Conservation (phyloP, 2,329 filamentous ascomycete genomes). For the Talaromyces sp. region DNA sequence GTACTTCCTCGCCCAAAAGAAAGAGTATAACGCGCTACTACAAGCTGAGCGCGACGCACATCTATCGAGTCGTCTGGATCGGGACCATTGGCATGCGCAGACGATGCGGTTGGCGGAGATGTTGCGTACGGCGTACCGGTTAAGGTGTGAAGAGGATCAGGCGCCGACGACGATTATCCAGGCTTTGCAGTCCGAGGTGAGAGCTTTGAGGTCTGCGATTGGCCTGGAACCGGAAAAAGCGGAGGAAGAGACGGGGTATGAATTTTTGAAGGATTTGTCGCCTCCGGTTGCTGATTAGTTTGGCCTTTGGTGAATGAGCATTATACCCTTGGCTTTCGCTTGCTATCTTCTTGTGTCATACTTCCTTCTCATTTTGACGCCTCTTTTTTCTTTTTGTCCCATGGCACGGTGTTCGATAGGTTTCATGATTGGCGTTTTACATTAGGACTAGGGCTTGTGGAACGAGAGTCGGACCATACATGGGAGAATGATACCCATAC, state of each 20-base stretch:
- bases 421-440: neutral
- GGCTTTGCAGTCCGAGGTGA: constrained; percentile 49
- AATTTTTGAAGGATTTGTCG: constrained; percentile 44
- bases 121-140: constrained; percentile 46
- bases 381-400: neutral
- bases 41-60: constrained; percentile 50
- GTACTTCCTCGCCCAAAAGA: constrained; percentile 45
- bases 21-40: constrained; percentile 49
- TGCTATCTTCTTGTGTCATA: neutral
- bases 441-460: neutral
- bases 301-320: neutral
- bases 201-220: constrained; percentile 46
- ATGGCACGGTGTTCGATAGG: constrained; percentile 8
- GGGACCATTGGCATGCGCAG: constrained; percentile 49
- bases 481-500: constrained; percentile 7
- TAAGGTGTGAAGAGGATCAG: constrained; percentile 49
- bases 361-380: neutral
- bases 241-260: constrained; percentile 49
- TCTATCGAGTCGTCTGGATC: constrained; percentile 46
- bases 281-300: constrained; percentile 32
- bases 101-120: constrained; percentile 48
- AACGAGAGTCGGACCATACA: neutral
- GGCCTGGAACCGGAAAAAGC: constrained; percentile 48
- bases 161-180: constrained; percentile 43
- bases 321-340: neutral